Base-by-base conservation (phyloP, 306 rosid genomes). In the Abrus pulchellus region DNA sequence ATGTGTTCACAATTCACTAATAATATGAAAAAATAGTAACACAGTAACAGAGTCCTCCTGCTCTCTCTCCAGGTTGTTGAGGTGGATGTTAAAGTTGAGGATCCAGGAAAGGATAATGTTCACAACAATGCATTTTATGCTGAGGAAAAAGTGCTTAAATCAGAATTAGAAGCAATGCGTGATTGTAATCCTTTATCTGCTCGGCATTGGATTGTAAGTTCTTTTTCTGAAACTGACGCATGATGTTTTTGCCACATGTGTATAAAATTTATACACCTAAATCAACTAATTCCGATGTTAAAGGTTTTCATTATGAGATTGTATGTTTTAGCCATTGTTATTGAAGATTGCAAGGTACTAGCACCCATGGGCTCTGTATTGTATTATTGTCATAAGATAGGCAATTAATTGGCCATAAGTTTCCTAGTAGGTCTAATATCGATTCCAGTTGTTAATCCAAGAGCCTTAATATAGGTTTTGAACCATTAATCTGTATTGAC, bases 111-210 rank as follows among this genome's bases (percentile, higher is more conserved):
- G 67, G 76, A 85, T 71, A 90, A 90, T 67, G 89, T 90, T 74
- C 92, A 90, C 64, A 90, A 85, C 75, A 90, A 90, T 80, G 94
- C 94, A 6, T 90, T 90, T 82, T 90, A 83, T 77, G 92, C 94
- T 5, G 92, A 90, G 85, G 94, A 90, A 77, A 87, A 68, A 49
- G 59, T 90, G 78, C 88, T 90, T 60, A 88, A 82, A 74, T 85
- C 94, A 10, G 94, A 90, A 81, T 45, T 85, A 68, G 87, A 88
- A 85, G 94, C 94, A 53, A 88, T 79, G 87, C 92, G 92, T 4
- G 92, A 90, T 71, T 90, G 92, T 57, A 87, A 88, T 67, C 90
- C 91, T 38, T 61, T 84, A 85, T 83, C 94, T 66, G 94, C 94
- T 11, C 92, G 92, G 49, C 94, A 90, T 80, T 90, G 94, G 94